phyloP scores from a whole-genome alignment of 768 basidiomycete genomes.

The Psilocybe cyanescens region DNA sequence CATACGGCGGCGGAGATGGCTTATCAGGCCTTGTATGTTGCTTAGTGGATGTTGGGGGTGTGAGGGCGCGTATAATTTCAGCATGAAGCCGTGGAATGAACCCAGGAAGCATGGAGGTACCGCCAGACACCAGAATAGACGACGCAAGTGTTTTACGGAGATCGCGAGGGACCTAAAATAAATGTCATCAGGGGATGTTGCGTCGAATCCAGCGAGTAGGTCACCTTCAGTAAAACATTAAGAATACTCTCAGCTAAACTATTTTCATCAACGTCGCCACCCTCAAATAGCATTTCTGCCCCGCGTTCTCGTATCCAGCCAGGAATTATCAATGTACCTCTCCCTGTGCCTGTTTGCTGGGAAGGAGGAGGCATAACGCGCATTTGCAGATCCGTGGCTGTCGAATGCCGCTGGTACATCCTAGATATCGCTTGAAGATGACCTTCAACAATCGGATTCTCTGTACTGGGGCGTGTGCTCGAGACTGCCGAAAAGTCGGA shows the following conservation, averaged over 20 bases:
- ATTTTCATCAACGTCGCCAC: conserved; percentile 85
- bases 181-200: not conserved
- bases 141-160: conserved; percentile 83
- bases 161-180: conserved; percentile 80
- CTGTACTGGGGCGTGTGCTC: conserved; percentile 26
- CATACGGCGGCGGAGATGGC: conserved; percentile 55
- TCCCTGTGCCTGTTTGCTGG: conserved; percentile 72
- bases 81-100: conserved; percentile 89
- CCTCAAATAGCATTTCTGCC: conserved; percentile 89
- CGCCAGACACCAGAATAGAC: conserved; percentile 86
- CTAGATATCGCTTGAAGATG: conserved; percentile 68
- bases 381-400: conserved; percentile 74
- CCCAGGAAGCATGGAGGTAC: conserved; percentile 89
- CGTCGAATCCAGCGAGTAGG: not conserved
- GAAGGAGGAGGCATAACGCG: conserved; percentile 67
- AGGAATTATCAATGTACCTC: conserved; percentile 82
- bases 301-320: conserved; percentile 96
- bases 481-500: conserved; percentile 66
- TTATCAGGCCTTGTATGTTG: conserved; percentile 40
- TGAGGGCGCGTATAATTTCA: conserved; percentile 60
- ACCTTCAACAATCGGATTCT: conserved; percentile 44
- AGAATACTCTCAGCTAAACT: conserved; percentile 85
- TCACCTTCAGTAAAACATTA: conserved; percentile 78
- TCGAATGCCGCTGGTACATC: conserved; percentile 78
- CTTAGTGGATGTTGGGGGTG: conserved; percentile 30